Evolutionary conservation across 2,329 filamentous ascomycete genomes (phyloP).

Genomic region (Rosellinia necatrix): DNA sequence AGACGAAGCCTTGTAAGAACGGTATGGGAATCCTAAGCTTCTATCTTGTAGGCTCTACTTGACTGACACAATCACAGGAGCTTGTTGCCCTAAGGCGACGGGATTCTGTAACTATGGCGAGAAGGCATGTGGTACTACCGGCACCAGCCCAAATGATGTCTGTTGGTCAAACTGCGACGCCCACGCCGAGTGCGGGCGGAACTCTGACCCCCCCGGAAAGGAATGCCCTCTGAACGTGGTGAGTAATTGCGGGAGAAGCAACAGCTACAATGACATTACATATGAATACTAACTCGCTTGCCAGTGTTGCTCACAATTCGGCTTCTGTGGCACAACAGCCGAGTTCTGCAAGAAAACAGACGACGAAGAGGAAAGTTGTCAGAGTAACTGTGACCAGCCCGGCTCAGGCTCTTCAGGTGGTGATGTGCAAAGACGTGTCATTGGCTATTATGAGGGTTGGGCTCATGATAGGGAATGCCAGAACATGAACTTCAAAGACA

Average conservation of each 20-base stretch:
- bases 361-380: constrained; percentile 27
- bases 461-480: background rate
- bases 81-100: constrained; percentile 18
- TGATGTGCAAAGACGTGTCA: constrained; percentile 31
- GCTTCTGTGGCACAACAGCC: constrained; percentile 41
- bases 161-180: constrained; percentile 42
- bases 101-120: constrained; percentile 16
- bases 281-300: background rate
- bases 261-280: background rate
- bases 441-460: constrained; percentile 44
- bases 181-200: constrained; percentile 41
- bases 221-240: constrained; percentile 11
- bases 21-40: background rate
- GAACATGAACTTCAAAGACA: constrained; percentile 35
- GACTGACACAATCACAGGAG: background rate
- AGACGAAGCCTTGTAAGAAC: background rate
- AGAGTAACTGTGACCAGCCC: constrained; percentile 34
- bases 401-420: constrained; percentile 3
- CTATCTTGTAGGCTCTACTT: background rate
- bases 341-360: constrained; percentile 32
- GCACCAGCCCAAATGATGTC: constrained; percentile 34
- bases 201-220: constrained; percentile 22
- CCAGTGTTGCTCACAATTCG: constrained; percentile 41
- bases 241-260: too few relatives aligned
- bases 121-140: constrained; percentile 32